Evolutionary conservation across 306 rosid genomes (phyloP), one percentile per base, ranked within the genome.

Genomic region (Dalbergia oliveri): DNA sequence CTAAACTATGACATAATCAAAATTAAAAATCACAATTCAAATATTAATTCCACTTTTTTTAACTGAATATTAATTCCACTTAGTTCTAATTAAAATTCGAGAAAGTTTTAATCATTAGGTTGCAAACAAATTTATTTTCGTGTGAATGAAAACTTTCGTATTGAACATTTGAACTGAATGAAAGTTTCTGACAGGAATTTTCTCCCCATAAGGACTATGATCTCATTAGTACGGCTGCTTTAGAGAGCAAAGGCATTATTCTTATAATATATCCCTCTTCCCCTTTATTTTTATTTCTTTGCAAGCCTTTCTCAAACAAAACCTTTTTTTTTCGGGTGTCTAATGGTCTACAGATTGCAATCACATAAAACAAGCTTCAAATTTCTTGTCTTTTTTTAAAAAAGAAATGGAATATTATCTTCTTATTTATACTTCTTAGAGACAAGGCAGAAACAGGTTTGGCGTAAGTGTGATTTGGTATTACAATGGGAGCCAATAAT

Each of bases 381-480:
- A 9, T 31, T 19, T 8, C 33, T 57, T 18, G 3, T 8, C 3
- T 44, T 44, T 44, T 44, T 9, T 44, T 44, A 9, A 44, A 8
- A 8, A 44, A 44, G 3, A 6, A 2, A 44, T 37, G 7, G 5
- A 26, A 44, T 44, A 44, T 44, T 9, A 44, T 54, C 61, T 18
- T 57, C 62, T 57, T 57, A 57, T 19, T 57, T 18, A 57, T 37
- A 37, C 19, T 57, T 11, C 19, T 13, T 35, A 35, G 21, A 37
- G 2, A 64, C 12, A 35, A 33, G 45, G 12, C 21, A 15, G 19
- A 2, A 9, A 35, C 11, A 35, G 2, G 5, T 1, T 37, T 37
- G 41, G 41, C 4, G 41, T 37, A 37, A 37, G 7, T 37, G 31
- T 81, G 68, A 74, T 57, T 81, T 44, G 35, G 6, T 10, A n/a